These are phyloP conservation scores for Triangularia verruculosa DNA, from an alignment of 2,329 filamentous ascomycete genomes.

Conservation along the genomic window DNA sequence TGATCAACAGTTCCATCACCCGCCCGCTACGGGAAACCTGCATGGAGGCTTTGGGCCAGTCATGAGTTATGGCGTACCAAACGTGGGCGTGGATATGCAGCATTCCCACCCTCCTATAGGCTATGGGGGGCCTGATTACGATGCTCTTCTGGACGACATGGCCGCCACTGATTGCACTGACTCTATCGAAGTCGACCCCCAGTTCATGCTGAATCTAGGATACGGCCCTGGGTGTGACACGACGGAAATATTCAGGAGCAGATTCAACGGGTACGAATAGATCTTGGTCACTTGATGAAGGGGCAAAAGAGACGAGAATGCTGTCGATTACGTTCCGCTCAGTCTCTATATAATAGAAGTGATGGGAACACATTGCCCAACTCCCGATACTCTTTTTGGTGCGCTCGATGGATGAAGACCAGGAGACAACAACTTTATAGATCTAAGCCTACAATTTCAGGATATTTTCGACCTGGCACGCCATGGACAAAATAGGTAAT, in stretches of 20 bases:
- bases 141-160: constrained; percentile 51
- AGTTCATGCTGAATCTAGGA: constrained; percentile 66
- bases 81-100: background rate
- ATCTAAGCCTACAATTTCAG: too few relatives aligned
- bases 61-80: background rate
- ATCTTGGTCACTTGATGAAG: background rate
- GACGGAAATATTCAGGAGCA: constrained; percentile 33
- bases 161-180: constrained; percentile 50
- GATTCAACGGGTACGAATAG: background rate
- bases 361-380: too few relatives aligned
- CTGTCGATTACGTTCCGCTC: too few relatives aligned
- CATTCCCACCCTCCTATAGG: constrained; percentile 6
- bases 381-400: too few relatives aligned
- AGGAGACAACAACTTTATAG: too few relatives aligned
- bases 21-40: background rate
- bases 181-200: constrained; percentile 52
- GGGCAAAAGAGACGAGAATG: background rate
- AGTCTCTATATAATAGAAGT: too few relatives aligned
- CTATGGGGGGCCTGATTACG: constrained; percentile 42
- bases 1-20: background rate
- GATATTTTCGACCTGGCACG: too few relatives aligned
- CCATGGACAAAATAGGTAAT: too few relatives aligned
- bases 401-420: too few relatives aligned
- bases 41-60: background rate
- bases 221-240: constrained; percentile 62